Base-by-base conservation (phyloP, 129 eudicot species). In the Helianthus annuus region DNA sequence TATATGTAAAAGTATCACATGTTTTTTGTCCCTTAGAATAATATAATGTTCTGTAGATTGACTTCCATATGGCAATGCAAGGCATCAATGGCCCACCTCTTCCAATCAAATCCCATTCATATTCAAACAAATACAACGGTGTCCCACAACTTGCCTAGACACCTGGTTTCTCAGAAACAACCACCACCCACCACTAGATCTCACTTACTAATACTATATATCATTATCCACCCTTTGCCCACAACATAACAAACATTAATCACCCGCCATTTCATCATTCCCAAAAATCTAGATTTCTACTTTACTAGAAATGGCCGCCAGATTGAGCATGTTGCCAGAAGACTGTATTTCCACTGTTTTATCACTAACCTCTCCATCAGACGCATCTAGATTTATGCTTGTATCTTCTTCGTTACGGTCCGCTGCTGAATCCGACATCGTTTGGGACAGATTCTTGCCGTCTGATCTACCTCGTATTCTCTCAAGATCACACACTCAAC, bases 401-500 rank as follows among this genome's bases (percentile, higher is more conserved):
- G 78, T 19, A 11, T 63, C 71, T 19, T 61, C 70, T 0, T 64
- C 64, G 7, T 63, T 74, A 14, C 36, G 10, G 4, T 63, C 71
- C 3, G 78, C 71, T 6, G 71, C 71, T 0, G 71, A 19, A 48
- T 74, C 78, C 27, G 27, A 74, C 49, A 74, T 19, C 19, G 71
- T 51, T 74, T 74, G 78, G 78, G 17, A 1, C 10, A 38, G 29
- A 34, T 74, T 74, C 71, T 51, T 74, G 51, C 71, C 78, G 5
- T 48, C 52, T 1, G 78, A 73, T 63, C 39, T 44, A 32, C 45
- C 68, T 44, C 1, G 7, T 13, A 78, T 85, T 9, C 10, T 85
- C 5, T 14, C 86, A 2, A 68, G 84, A 76, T 51, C 88, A 38
- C 76, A 63, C 55, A 4, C 76, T 42, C 80, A 83, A 1, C 34